Percentiles rank a stretch among this genome's conserved stretches.
These are phyloP conservation scores for Blastocystis sp. DNA, from an alignment of 352 stramenopile species.

Conservation along the genomic window DNA sequence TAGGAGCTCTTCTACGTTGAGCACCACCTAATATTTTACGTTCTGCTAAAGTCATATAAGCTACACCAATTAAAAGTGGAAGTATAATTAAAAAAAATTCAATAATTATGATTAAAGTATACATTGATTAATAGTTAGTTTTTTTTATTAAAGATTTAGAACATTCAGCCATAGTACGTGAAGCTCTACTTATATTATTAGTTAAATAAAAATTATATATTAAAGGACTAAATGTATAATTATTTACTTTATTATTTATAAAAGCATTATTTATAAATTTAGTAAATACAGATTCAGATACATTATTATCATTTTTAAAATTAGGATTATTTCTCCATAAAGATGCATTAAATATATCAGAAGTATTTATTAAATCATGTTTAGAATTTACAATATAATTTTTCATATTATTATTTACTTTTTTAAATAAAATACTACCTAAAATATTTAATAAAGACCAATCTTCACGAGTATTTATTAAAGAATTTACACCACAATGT, in stretches of 20 bases:
- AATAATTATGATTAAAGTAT: conserved; percentile 31
- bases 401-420: conserved; percentile 30
- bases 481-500: conserved; percentile 15
- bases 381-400: conserved; percentile 1
- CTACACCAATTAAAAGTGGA: conserved; percentile 40
- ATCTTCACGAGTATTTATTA: conserved; percentile 32
- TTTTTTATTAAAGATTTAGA: conserved; percentile 13
- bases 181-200: conserved; percentile 18
- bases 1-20: conserved; percentile 42
- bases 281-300: conserved; percentile 18
- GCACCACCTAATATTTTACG: conserved; percentile 44
- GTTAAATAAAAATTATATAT: conserved; percentile 35
- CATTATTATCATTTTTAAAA: conserved; percentile 20
- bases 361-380: conserved; percentile 39
- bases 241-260: conserved; percentile 37
- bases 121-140: conserved; percentile 17
- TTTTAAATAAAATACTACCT: conserved; percentile 28
- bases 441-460: conserved; percentile 20
- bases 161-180: conserved; percentile 8
- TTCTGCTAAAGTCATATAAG: conserved; percentile 46
- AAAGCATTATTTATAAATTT: conserved; percentile 36
- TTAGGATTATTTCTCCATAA: conserved; percentile 38
- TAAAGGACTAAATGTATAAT: conserved; percentile 20
- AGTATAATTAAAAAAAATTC: conserved; percentile 40
- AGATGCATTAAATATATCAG: conserved; percentile 28